Conservation (phyloP, 2,329 filamentous ascomycete genomes). For the Apiospora rasikravindrae region DNA sequence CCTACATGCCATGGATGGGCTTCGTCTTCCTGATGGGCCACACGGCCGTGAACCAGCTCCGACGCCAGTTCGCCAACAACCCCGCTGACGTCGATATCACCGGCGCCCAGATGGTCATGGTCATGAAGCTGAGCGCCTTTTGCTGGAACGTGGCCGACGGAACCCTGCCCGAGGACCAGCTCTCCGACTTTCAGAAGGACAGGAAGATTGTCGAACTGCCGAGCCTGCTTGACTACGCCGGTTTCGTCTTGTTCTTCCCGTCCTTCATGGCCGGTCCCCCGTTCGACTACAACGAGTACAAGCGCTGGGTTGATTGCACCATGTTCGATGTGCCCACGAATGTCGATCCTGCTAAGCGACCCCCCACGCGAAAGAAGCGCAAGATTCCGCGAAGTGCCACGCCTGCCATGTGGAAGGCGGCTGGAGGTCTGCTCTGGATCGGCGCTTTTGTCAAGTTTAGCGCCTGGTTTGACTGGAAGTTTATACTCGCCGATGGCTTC, state of each 20-base stretch:
- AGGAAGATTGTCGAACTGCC: slow-evolving; percentile 79
- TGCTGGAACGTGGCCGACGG: slow-evolving; percentile 99
- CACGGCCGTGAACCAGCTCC: slow-evolving; percentile 88
- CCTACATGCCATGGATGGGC: slow-evolving; percentile 96
- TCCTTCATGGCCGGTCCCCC: slow-evolving; percentile 87
- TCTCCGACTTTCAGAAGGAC: slow-evolving; percentile 88
- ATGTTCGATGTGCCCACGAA: slow-evolving; percentile 89
- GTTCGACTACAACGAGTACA: slow-evolving; percentile 94
- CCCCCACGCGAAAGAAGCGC: slow-evolving; percentile 85
- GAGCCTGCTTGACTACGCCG: slow-evolving; percentile 77
- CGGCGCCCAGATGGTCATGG: slow-evolving; percentile 94
- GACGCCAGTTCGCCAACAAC: slow-evolving; percentile 73
- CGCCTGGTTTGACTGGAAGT: slow-evolving; percentile 65
- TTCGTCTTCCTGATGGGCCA: slow-evolving; percentile 96
- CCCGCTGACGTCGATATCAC: slow-evolving; percentile 82
- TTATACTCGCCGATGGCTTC: slow-evolving; percentile 70
- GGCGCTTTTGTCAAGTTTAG: slow-evolving; percentile 76
- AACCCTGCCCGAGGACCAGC: slow-evolving; percentile 73
- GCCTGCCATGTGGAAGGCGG: slow-evolving; percentile 79
- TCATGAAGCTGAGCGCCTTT: slow-evolving; percentile 97
- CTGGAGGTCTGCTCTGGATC: slow-evolving; percentile 79
- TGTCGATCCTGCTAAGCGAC: slow-evolving; percentile 83
- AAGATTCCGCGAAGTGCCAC: slow-evolving; percentile 90
- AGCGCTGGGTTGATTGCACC: slow-evolving; percentile 87
- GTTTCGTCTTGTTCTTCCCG: slow-evolving; percentile 95